Base-by-base conservation (phyloP, 495 filamentous ascomycete species). In the Cercophora sp. region DNA sequence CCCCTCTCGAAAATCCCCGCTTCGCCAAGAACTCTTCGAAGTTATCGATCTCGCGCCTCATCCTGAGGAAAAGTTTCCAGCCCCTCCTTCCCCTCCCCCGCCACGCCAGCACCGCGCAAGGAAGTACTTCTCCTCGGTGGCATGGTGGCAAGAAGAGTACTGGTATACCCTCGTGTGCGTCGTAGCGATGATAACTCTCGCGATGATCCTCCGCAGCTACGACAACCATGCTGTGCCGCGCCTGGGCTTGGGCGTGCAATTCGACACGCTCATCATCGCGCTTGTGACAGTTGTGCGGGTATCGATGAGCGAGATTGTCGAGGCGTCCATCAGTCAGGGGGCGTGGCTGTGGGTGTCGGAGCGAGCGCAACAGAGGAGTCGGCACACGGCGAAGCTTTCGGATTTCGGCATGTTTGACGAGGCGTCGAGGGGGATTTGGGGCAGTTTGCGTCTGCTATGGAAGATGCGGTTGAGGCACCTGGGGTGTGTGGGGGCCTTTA, bases 361-460 rank as follows among this genome's bases (percentile, higher is more conserved):
- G 29, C 60, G 55, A 23, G 57, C 59, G 11, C 69, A 70, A 48
- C 59, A 57, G 16, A 31, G 59, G n/a, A 22, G 42, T 2, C 48
- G 23, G 32, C 26, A 58, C 24, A 58, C 56, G 18, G 67, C 69
- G 2, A 55, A 37, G 9, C 27, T 70, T 10, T 56, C 61, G 5
- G 69, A 72, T 48, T 69, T 72, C 57, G 63, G 62, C 16, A 39
- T 69, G 52, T 70, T 72, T 48, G 66, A 66, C 31, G 69, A 65
- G 25, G 68, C 69, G 5, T 64, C 64, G 5, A 57, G 67, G 1
- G 69, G 68, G 4, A 22, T 70, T 10, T 64, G 35, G 50, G 69
- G 69, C 1, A 65, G 63, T 22, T 27, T 72, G 6, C 27, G 46
- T 6, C 50, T 72, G 13, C 43, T 72, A 23, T 67, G 56, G 64